These are phyloP conservation scores for Flueggea neowawraea DNA, from an alignment of 441 rosid genomes.

Conservation along the genomic window DNA sequence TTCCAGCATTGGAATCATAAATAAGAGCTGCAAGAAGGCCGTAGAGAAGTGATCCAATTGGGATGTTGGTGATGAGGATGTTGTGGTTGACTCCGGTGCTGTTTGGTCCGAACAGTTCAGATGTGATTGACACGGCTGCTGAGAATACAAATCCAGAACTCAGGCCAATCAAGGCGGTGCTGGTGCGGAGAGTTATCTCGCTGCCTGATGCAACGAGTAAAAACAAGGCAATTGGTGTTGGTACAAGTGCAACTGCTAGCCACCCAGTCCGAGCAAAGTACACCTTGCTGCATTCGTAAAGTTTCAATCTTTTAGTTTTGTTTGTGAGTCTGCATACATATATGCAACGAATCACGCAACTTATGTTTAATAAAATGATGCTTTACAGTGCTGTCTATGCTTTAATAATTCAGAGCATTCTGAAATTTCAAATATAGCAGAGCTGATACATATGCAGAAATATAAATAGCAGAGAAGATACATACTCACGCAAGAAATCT, in stretches of 20 bases:
- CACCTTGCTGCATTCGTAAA: constrained; percentile 51
- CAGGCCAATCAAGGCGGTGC: constrained; percentile 54
- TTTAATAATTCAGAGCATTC: too few relatives aligned
- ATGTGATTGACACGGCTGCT: constrained; percentile 79
- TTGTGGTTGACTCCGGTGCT: constrained; percentile 81
- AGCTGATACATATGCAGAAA: too few relatives aligned
- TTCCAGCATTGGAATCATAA: constrained; percentile 53
- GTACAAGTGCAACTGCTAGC: constrained; percentile 62
- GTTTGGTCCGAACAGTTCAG: constrained; percentile 82
- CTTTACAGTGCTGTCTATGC: too few relatives aligned
- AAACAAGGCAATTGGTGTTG: constrained; percentile 66
- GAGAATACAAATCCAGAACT: constrained; percentile 81
- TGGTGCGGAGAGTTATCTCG: constrained; percentile 21
- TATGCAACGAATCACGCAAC: too few relatives aligned
- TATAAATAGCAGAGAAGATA: constrained; percentile 12
- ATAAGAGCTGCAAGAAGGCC: constrained; percentile 75
- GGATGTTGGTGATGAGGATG: constrained; percentile 85
- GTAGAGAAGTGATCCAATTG: constrained; percentile 75
- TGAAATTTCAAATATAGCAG: too few relatives aligned
- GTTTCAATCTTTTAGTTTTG: constrained; percentile 9
- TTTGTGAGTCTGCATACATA: background rate
- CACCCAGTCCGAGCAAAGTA: constrained; percentile 79
- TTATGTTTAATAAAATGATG: too few relatives aligned
- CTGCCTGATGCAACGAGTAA: constrained; percentile 54
- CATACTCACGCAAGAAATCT: constrained; percentile 73